Evolutionary conservation across 352 stramenopile species (phyloP).

Genomic region (Globisporangium solare): DNA sequence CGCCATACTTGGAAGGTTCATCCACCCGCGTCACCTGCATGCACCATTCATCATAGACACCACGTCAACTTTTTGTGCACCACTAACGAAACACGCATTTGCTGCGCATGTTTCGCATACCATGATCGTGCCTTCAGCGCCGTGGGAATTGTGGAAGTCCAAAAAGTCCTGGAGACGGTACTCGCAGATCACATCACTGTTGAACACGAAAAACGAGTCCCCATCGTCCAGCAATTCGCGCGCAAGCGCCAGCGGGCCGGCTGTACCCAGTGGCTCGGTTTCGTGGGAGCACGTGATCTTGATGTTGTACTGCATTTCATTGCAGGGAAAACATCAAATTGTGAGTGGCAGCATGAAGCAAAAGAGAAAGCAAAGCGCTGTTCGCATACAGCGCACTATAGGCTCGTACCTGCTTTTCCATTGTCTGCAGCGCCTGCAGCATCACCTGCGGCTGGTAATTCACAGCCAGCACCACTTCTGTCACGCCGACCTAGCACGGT

Average conservation of each 20-base stretch:
- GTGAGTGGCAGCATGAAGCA: neutral
- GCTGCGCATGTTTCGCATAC: conserved; percentile 15
- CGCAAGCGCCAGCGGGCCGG: conserved; percentile 75
- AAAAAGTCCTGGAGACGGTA: conserved; percentile 77
- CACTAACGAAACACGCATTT: neutral
- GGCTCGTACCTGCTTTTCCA: conserved; percentile 72
- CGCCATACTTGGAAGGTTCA: conserved; percentile 88
- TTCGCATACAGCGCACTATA: too few relatives aligned
- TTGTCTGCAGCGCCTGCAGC: conserved; percentile 67
- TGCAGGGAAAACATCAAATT: too few relatives aligned
- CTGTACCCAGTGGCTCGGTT: conserved; percentile 79
- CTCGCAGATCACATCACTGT: conserved; percentile 88
- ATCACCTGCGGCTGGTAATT: conserved; percentile 90
- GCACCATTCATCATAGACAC: neutral
- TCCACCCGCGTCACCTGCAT: conserved; percentile 65
- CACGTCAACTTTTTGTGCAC: neutral
- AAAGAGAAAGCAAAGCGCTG: neutral
- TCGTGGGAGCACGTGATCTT: conserved; percentile 89
- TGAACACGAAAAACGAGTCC: conserved; percentile 90
- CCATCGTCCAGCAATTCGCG: conserved; percentile 78
- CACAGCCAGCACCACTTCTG: conserved; percentile 85
- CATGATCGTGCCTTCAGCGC: conserved; percentile 78
- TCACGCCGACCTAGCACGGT: conserved; percentile 71
- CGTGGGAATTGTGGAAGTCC: conserved; percentile 74
- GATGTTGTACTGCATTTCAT: conserved; percentile 65